Evolutionary conservation across 2,329 filamentous ascomycete genomes (phyloP), one percentile per base, ranked within the genome.

Genomic region (Esteya vermicola): DNA sequence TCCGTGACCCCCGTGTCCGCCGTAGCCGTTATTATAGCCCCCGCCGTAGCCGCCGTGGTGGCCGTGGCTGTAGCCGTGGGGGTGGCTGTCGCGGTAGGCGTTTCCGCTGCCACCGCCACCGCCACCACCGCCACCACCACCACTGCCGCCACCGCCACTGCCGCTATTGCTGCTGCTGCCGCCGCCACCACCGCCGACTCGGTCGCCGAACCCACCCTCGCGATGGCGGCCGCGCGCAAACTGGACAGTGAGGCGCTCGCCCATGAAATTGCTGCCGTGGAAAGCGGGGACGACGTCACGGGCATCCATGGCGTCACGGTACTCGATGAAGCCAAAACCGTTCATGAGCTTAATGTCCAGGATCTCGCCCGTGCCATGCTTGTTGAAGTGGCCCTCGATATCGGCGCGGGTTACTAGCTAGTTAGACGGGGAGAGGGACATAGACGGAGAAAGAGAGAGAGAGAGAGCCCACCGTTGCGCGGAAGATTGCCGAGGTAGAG

Each of bases 261-360:
- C 89, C 80, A 95, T 95, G 62, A 98, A 94, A 54, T 93, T 85
- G 57, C 85, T 88, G 63, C 91, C 91, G 73, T 98, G 53, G 53
- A 50, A 58, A 49, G 52, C 89, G 63, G 91, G 91, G 56, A 98
- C 91, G 49, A 98, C 88, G 66, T 98, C 91, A 58, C 89, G 83
- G 51, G 91, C 91, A 67, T 98, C 91, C 82, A 95, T 85, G 43
- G 86, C 78, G 67, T 96, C 91, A 64, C 95, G 93, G 65, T 96
- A 98, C 64, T 98, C 91, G 59, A 98, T 94, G 70, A 98, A 98
- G 60, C 91, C 91, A 59, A 98, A 98, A 56, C 91, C 91, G 60
- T 94, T 96, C 91, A 98, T 98, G 48, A 98, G 78, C 71, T 98
- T 98, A 68, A 98, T 89, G 68, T 98, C 91, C 51, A 83, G 91